Evolutionary conservation across 805 yeast genomes (phyloP), one percentile per base, ranked within the genome.

Genomic region (Wickerhamiella occidentalis): DNA sequence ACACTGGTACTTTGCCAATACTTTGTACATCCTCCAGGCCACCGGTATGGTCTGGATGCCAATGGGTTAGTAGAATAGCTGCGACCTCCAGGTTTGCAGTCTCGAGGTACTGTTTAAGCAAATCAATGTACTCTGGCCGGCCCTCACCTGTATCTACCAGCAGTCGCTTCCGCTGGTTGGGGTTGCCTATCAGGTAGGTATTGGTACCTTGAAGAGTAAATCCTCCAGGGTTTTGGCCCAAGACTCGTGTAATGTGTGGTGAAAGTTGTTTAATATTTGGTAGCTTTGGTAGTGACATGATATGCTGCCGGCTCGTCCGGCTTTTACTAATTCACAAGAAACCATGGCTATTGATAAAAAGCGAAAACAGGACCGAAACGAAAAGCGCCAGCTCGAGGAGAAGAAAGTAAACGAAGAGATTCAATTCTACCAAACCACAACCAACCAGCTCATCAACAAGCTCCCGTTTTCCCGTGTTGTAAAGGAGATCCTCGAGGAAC

Each of bases 381-480:
- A 33, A 18, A 47, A 47, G 23, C 50, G 46, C 11, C 9, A 28
- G 40, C 25, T 18, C 25, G 50, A 47, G 21, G 50, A 47, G 15
- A 37, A 36, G 12, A 52, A 54, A 64, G 96, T 96, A 55, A 77
- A 86, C 69, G 82, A 95, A 75, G 97, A 90, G 76, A 85, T 92
- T 67, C 83, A 96, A 77, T 82, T 94, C 78, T 90, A 88, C 76
- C 97, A 90, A 75, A 85, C 86, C 68, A 83, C 95, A 53, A 88
- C 97, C 60, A 95, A 88, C 69, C 76, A 90, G 48, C 79, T 90
- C 71, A 85, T 90, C 71, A 84, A 95, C 77, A 90, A 90, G 71
- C 78, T 90, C 61, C 97, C 97, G 53, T 90, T 90, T 82, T 96
- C 90, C 70, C 82, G 96, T 77, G 78, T 88, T 67, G 96, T 88